These are phyloP conservation scores for Salvia hispanica DNA, from an alignment of 257 asterid genomes.

Conservation along the genomic window DNA sequence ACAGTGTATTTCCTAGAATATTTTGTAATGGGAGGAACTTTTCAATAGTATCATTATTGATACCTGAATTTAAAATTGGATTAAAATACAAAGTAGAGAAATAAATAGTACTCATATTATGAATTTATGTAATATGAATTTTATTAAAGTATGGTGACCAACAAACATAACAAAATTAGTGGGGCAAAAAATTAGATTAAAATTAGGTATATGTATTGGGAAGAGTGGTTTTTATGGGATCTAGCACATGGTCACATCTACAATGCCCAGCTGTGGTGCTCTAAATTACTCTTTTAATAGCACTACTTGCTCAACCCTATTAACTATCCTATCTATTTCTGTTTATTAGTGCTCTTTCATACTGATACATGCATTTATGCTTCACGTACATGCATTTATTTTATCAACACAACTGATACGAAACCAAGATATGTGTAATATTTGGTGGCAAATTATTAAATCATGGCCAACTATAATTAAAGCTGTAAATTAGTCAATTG, in stretches of 20 bases:
- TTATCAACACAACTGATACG: constrained; percentile 10
- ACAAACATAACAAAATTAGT: background rate
- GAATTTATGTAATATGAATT: too few species aligned
- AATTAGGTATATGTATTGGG: constrained; percentile 26
- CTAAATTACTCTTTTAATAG: constrained; percentile 17
- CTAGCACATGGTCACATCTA: constrained; percentile 49
- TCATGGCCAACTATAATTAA: constrained; percentile 11
- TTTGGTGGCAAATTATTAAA: constrained; percentile 6
- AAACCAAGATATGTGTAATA: constrained; percentile 2
- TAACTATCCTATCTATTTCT: background rate
- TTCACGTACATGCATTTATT: constrained; percentile 25
- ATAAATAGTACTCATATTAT: too few species aligned
- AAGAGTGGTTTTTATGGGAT: constrained; percentile 41
- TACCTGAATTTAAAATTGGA: too few species aligned
- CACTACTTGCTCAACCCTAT: constrained; percentile 20
- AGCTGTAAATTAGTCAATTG: background rate
- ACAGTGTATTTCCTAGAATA: too few species aligned
- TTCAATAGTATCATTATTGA: too few species aligned
- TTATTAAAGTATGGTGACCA: too few species aligned
- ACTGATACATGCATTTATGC: constrained; percentile 30
- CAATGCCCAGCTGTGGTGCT: constrained; percentile 32
- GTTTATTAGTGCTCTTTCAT: constrained; percentile 16
- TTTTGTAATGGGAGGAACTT: too few species aligned
- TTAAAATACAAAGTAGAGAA: too few species aligned
- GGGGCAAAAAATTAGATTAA: constrained; percentile 29